phyloP scores from a whole-genome alignment of 2,329 filamentous ascomycete genomes.

The Aspergillus pseudotamarii region DNA sequence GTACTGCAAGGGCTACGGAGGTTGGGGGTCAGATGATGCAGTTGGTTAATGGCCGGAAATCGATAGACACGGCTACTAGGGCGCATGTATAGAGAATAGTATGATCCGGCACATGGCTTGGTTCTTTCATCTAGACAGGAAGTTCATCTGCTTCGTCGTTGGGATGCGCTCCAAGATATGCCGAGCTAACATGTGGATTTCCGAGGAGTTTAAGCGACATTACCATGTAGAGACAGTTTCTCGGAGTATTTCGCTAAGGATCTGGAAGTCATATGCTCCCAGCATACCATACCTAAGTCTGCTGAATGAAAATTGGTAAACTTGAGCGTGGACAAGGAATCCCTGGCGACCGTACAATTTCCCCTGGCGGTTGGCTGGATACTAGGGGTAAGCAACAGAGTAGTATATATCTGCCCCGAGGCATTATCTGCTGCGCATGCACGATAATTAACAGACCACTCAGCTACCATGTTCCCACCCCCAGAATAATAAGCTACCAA shows the following conservation, averaged over 20 bases:
- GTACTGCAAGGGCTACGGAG: neutral
- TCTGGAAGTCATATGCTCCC: neutral
- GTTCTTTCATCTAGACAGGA: neutral
- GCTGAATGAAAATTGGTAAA: neutral
- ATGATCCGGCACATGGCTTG: neutral
- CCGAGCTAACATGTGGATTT: neutral
- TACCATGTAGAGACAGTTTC: neutral
- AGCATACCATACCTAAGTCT: neutral
- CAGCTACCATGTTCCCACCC: neutral
- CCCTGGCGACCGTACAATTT: neutral
- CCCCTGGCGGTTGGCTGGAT: neutral
- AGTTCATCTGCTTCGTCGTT: neutral
- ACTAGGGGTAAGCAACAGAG: neutral
- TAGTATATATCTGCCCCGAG: neutral
- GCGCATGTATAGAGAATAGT: neutral
- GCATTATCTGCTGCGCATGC: neutral
- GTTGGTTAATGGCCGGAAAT: neutral
- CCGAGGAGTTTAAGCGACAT: neutral
- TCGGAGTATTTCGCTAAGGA: neutral
- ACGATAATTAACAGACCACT: neutral
- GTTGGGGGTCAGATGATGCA: neutral
- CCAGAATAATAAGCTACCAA: neutral
- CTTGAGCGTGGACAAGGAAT: neutral
- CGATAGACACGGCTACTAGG: neutral
- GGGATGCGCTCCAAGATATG: neutral